Conservation (phyloP, 2,329 filamentous ascomycete species). For the Trichophyton mentagrophytes region DNA sequence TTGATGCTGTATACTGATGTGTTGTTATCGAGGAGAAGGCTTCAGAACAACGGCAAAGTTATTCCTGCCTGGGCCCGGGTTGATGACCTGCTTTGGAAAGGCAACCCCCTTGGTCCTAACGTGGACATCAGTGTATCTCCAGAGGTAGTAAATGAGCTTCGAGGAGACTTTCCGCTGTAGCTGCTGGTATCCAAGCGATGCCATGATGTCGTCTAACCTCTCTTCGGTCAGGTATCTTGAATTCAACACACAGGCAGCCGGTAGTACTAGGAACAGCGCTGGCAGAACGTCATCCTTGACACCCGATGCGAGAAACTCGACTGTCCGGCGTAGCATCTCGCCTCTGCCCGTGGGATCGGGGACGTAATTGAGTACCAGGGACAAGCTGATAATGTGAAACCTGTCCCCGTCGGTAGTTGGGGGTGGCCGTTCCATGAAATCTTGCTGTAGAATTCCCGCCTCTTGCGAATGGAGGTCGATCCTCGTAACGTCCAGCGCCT, state of each 20-base stretch:
- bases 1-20: not conserved
- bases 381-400: slow-evolving; percentile 86
- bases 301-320: slow-evolving; percentile 49
- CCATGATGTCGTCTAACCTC: slow-evolving; percentile 60
- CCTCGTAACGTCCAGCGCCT: slow-evolving; percentile 58
- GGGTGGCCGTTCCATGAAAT: slow-evolving; percentile 82
- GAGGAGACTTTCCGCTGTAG: slow-evolving; percentile 58
- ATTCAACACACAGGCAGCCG: slow-evolving; percentile 75
- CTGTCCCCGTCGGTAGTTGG: slow-evolving; percentile 45
- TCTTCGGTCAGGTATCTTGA: slow-evolving; percentile 74
- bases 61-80: slow-evolving; percentile 64
- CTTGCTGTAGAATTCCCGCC: slow-evolving; percentile 64
- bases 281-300: slow-evolving; percentile 23
- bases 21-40: not conserved
- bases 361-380: slow-evolving; percentile 88
- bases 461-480: slow-evolving; percentile 88
- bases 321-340: slow-evolving; percentile 69
- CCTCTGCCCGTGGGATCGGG: slow-evolving; percentile 63
- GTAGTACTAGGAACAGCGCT: slow-evolving; percentile 76
- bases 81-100: slow-evolving; percentile 63
- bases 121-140: slow-evolving; percentile 39
- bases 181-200: slow-evolving; percentile 57
- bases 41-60: slow-evolving; percentile 73
- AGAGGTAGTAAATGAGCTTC: slow-evolving; percentile 85
- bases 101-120: slow-evolving; percentile 12